These are phyloP conservation scores for Leishmania turanica DNA, from an alignment of 208 protist species.

Conservation along the genomic window DNA sequence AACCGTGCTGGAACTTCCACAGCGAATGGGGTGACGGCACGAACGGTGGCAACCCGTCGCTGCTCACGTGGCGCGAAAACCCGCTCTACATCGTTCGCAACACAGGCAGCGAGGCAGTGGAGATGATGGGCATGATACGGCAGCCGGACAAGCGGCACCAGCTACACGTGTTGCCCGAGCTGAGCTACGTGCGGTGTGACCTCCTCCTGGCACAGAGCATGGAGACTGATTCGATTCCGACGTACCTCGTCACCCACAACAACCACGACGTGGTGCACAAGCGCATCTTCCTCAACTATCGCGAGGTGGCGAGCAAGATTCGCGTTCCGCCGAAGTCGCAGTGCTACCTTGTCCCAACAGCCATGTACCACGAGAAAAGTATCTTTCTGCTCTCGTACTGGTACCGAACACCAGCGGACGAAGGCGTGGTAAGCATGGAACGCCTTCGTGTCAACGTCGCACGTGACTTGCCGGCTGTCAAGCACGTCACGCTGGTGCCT, in stretches of 20 bases:
- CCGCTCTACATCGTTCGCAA: conserved; percentile 69
- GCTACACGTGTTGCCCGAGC: conserved; percentile 56
- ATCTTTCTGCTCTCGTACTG: conserved; percentile 82
- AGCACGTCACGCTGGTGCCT: conserved; percentile 49
- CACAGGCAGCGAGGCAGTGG: conserved; percentile 36
- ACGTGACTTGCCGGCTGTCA: conserved; percentile 59
- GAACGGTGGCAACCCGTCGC: conserved; percentile 70
- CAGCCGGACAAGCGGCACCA: conserved; percentile 78
- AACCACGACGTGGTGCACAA: conserved; percentile 74
- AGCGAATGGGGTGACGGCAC: conserved; percentile 71
- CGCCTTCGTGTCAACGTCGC: conserved; percentile 57
- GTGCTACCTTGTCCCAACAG: conserved; percentile 75
- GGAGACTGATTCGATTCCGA: conserved; percentile 43
- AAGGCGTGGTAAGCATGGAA: conserved; percentile 31
- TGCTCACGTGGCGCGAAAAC: conserved; percentile 73
- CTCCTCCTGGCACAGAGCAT: conserved; percentile 56
- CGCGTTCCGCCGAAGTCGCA: conserved; percentile 54
- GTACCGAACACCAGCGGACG: conserved; percentile 44
- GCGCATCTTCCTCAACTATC: conserved; percentile 60
- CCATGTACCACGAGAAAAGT: conserved; percentile 69
- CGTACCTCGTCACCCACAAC: conserved; percentile 80
- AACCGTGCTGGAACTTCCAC: conserved; percentile 63
- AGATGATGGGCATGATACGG: conserved; percentile 64
- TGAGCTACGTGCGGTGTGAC: conserved; percentile 70
- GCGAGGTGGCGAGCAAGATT: conserved; percentile 68